phyloP scores from a whole-genome alignment of 768 basidiomycete species.

The Tulasnella sp. region DNA sequence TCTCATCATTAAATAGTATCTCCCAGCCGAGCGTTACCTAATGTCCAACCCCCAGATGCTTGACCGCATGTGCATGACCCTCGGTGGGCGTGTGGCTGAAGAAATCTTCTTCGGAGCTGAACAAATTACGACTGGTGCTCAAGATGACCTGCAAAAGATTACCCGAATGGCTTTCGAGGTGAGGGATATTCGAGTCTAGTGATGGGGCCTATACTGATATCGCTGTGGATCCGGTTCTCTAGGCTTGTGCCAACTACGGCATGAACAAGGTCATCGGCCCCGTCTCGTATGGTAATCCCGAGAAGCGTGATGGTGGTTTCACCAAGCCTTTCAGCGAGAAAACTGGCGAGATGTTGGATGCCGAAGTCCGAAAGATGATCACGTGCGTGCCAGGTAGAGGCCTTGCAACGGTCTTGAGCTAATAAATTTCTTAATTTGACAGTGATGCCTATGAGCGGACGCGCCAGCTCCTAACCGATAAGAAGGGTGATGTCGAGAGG shows the following conservation, averaged over 20 bases:
- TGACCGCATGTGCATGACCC: slow-evolving; percentile 96
- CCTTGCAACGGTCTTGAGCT: background rate
- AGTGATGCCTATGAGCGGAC: slow-evolving; percentile 79
- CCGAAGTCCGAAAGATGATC: slow-evolving; percentile 93
- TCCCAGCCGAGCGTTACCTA: slow-evolving; percentile 92
- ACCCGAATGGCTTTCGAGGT: slow-evolving; percentile 93
- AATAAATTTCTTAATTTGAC: background rate
- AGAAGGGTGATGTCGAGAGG: slow-evolving; percentile 85
- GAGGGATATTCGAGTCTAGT: slow-evolving; percentile 1
- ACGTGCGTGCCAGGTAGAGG: slow-evolving; percentile 37
- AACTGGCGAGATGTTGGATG: slow-evolving; percentile 89
- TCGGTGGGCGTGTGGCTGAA: slow-evolving; percentile 95
- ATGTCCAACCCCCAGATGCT: slow-evolving; percentile 90
- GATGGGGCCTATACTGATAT: background rate
- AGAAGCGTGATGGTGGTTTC: slow-evolving; percentile 78
- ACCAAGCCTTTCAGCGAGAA: slow-evolving; percentile 98
- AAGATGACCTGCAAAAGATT: slow-evolving; percentile 97
- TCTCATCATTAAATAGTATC: slow-evolving; percentile 47
- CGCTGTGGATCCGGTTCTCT: background rate
- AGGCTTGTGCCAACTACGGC: slow-evolving; percentile 85
- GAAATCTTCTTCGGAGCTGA: slow-evolving; percentile 92
- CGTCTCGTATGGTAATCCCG: slow-evolving; percentile 88
- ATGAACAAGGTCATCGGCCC: slow-evolving; percentile 95
- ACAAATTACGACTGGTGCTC: slow-evolving; percentile 95
- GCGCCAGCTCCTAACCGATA: slow-evolving; percentile 65